Evolutionary conservation across 768 basidiomycete genomes (phyloP).

Genomic region (Amanita rubescens): DNA sequence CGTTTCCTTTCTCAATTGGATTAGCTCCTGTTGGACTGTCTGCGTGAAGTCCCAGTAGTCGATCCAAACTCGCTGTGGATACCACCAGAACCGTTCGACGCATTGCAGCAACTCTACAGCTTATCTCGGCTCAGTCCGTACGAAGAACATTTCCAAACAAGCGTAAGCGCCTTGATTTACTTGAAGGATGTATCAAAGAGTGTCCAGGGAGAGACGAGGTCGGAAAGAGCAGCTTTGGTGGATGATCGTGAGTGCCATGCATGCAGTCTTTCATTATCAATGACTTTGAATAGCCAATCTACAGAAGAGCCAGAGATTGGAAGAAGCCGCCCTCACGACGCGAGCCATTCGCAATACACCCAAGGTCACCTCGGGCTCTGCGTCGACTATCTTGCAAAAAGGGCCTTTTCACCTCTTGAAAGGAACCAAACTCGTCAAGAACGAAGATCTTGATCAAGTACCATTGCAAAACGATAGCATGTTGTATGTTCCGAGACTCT

Average conservation of each 20-base stretch:
- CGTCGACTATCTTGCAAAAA: not conserved
- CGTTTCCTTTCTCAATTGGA: not conserved
- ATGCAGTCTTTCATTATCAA: not conserved
- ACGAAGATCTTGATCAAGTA: not conserved
- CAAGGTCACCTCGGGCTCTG: not conserved
- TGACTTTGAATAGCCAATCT: constrained; percentile 2
- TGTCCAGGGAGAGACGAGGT: constrained; percentile 21
- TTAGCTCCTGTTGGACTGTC: constrained; percentile 33
- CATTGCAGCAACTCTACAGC: constrained; percentile 27
- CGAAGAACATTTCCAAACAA: constrained; percentile 39
- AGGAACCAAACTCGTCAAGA: not conserved
- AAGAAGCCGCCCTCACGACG: not conserved
- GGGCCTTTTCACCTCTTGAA: constrained; percentile 1
- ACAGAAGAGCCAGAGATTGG: constrained; percentile 10
- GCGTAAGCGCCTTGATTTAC: constrained; percentile 24
- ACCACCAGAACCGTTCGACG: constrained; percentile 49
- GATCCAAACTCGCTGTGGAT: constrained; percentile 46
- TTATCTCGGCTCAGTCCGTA: constrained; percentile 28
- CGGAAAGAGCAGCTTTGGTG: constrained; percentile 31
- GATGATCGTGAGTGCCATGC: constrained; percentile 24
- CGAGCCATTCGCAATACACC: constrained; percentile 4
- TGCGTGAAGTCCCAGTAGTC: constrained; percentile 36
- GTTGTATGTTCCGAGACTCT: not conserved
- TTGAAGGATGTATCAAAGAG: constrained; percentile 23
- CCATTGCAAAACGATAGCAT: not conserved